Evolutionary conservation across 495 filamentous ascomycete genomes (phyloP).

Genomic region (Gamarada debralockiae): DNA sequence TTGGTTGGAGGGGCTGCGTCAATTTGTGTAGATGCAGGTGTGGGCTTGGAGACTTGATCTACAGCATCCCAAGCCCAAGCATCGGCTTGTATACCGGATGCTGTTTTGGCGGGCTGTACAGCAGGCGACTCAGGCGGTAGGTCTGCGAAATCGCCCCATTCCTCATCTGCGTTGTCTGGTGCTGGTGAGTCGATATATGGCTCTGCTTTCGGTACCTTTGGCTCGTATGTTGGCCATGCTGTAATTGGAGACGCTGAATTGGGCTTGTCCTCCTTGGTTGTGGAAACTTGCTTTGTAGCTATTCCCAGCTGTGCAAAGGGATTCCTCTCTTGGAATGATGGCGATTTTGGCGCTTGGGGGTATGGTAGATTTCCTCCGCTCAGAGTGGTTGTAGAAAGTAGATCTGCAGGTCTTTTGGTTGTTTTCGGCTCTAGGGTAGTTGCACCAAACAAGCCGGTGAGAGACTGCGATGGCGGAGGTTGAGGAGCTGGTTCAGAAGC

Average conservation of each 20-base stretch:
- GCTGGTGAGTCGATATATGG: conserved; percentile 22
- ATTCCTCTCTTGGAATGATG: conserved; percentile 46
- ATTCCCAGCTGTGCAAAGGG: conserved; percentile 39
- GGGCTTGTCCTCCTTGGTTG: conserved; percentile 25
- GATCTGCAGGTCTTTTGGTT: conserved; percentile 6
- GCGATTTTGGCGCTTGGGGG: conserved; percentile 44
- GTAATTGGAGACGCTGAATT: conserved; percentile 38
- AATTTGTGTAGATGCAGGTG: conserved; percentile 1
- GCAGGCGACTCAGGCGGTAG: conserved; percentile 27
- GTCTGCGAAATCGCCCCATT: conserved; percentile 58
- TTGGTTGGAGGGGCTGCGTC: conserved; percentile 65
- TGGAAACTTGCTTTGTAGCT: conserved; percentile 32
- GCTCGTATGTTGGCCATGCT: conserved; percentile 38
- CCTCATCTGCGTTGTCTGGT: conserved; percentile 36
- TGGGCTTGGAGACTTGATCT: conserved; percentile 10
- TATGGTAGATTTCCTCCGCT: conserved; percentile 23
- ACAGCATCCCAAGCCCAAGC: conserved; percentile 26
- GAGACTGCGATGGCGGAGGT: conserved; percentile 11
- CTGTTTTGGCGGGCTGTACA: background rate
- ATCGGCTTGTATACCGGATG: conserved; percentile 22
- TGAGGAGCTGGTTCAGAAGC: conserved; percentile 6
- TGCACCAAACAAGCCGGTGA: conserved; percentile 16
- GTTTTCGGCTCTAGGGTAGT: conserved; percentile 5
- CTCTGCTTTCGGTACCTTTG: conserved; percentile 19
- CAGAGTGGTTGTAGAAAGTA: conserved; percentile 12